Evolutionary conservation across 2,329 filamentous ascomycete species (phyloP).

Genomic region (Clonostachys sp.): DNA sequence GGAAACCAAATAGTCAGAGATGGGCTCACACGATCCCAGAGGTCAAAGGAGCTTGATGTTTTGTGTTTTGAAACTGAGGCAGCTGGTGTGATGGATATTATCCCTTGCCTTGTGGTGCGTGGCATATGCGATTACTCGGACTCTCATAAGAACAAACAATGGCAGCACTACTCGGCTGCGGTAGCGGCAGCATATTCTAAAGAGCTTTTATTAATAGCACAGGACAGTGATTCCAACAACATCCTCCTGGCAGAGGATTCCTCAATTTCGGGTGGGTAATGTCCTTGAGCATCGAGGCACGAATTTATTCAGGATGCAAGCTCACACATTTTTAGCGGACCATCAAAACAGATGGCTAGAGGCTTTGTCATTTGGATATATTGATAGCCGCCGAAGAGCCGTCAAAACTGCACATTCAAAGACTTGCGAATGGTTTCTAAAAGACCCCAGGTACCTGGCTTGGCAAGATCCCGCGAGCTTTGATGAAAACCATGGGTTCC

Average conservation of each 20-base stretch:
- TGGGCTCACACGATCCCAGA: slow-evolving; percentile 9
- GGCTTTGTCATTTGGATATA: not conserved
- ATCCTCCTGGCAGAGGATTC: too few relatives aligned
- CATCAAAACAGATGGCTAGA: not conserved
- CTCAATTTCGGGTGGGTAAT: too few relatives aligned
- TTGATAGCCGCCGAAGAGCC: not conserved
- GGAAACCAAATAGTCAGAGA: slow-evolving; percentile 24
- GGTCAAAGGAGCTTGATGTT: slow-evolving; percentile 1
- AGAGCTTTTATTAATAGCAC: not conserved
- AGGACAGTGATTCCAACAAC: too few relatives aligned
- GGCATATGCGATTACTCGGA: slow-evolving; percentile 26
- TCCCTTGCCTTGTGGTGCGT: slow-evolving; percentile 22
- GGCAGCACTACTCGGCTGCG: slow-evolving; percentile 16
- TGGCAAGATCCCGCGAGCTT: slow-evolving; percentile 25
- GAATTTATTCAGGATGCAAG: too few relatives aligned
- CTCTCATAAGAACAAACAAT: slow-evolving; percentile 17
- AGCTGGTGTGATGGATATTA: slow-evolving; percentile 12
- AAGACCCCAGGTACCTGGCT: slow-evolving; percentile 19
- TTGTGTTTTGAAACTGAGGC: slow-evolving; percentile 3
- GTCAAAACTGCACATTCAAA: slow-evolving; percentile 27
- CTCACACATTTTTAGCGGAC: too few relatives aligned
- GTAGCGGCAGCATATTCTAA: slow-evolving; percentile 16
- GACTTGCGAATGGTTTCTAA: slow-evolving; percentile 35
- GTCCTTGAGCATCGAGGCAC: too few relatives aligned
- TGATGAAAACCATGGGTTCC: slow-evolving; percentile 25